phyloP scores from a whole-genome alignment of 352 stramenopile genomes.

The Globisporangium lucens region DNA sequence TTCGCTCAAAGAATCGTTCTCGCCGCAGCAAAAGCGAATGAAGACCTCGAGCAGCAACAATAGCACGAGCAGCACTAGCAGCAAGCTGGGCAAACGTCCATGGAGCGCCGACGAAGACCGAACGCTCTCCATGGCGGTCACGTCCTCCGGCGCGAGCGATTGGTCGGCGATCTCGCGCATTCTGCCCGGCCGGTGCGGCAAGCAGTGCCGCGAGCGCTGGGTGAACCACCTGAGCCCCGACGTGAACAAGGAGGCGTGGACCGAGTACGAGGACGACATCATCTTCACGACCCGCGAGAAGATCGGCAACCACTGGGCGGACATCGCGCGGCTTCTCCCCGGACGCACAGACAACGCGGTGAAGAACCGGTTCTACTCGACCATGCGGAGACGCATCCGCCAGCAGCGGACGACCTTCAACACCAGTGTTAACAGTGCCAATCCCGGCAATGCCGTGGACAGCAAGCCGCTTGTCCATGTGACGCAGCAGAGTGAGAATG shows the following conservation, averaged over 20 bases:
- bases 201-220: constrained; percentile 97
- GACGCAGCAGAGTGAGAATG: not conserved
- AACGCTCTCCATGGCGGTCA: constrained; percentile 46
- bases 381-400: constrained; percentile 59
- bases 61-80: constrained; percentile 5
- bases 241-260: constrained; percentile 95
- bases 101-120: constrained; percentile 68
- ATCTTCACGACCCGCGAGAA: constrained; percentile 73
- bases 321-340: constrained; percentile 94
- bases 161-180: constrained; percentile 94
- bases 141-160: constrained; percentile 57
- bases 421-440: not conserved
- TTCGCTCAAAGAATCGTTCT: constrained; percentile 37
- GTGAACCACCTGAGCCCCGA: constrained; percentile 95
- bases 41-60: constrained; percentile 23
- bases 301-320: constrained; percentile 96
- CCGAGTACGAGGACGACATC: constrained; percentile 88
- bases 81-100: constrained; percentile 62
- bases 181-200: constrained; percentile 92
- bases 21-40: constrained; percentile 55
- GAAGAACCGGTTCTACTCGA: constrained; percentile 95
- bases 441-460: not conserved
- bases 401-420: constrained; percentile 36
- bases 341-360: constrained; percentile 96
- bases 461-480: not conserved